These are phyloP conservation scores for Alopecurus myosuroides DNA, from an alignment of 176 grass and related monocot species.

Conservation along the genomic window DNA sequence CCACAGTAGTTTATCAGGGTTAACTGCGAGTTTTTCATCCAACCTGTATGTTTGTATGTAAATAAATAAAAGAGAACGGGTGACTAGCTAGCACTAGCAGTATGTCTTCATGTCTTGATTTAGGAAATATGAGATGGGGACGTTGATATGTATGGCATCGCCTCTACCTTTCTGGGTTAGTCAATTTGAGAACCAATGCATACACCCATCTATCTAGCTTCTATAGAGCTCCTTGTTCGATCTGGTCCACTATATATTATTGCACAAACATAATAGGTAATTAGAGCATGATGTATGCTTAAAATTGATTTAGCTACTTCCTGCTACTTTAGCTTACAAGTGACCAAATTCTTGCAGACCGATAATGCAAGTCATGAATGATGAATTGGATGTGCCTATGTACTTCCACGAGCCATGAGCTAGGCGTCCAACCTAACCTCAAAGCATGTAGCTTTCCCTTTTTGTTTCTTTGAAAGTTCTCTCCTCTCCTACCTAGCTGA, in stretches of 20 bases:
- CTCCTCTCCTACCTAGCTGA: neutral
- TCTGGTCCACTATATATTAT: neutral
- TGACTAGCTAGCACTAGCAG: neutral
- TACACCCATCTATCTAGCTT: neutral
- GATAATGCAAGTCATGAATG: neutral
- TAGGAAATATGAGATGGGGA: neutral
- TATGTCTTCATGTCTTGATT: neutral
- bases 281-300: neutral
- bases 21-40: neutral
- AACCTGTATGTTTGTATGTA: neutral
- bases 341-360: neutral
- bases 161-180: neutral
- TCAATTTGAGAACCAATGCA: neutral
- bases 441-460: neutral
- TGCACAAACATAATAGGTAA: neutral
- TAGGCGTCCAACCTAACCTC: neutral
- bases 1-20: neutral
- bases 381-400: neutral
- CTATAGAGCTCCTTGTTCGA: neutral
- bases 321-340: neutral
- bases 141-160: neutral
- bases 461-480: neutral
- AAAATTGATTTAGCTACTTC: neutral
- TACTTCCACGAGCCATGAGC: neutral
- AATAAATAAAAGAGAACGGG: neutral